A percentile compares a stretch with the other conserved stretches of the same genome.
These are phyloP conservation scores for Hemerocallis citrina DNA, from an alignment of 106 monocot genomes.

Conservation along the genomic window DNA sequence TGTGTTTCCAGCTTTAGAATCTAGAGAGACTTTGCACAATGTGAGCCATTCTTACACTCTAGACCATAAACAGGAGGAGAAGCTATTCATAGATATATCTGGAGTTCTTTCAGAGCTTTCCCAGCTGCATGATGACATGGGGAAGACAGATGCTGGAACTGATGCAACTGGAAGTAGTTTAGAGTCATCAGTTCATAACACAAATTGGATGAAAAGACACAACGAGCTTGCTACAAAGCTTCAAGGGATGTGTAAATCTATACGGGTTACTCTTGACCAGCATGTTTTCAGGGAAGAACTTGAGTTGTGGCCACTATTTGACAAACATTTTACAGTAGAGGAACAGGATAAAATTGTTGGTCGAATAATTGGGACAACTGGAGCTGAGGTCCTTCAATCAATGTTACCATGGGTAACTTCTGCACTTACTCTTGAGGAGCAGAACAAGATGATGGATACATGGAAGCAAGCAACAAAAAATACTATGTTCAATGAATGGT, in stretches of 20 bases:
- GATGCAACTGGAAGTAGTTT: conserved; percentile 9
- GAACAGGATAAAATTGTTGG: conserved; percentile 99
- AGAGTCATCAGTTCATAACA: conserved; percentile 1
- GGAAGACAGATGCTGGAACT: neutral
- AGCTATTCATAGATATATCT: conserved; percentile 89
- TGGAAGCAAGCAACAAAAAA: conserved; percentile 93
- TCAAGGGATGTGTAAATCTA: conserved; percentile 97
- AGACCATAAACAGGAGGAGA: conserved; percentile 97
- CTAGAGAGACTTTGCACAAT: conserved; percentile 94
- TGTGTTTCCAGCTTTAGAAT: conserved; percentile 98
- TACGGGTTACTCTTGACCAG: conserved; percentile 88
- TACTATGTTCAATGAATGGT: conserved; percentile 99
- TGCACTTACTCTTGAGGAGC: conserved; percentile 87
- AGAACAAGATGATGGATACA: conserved; percentile 97
- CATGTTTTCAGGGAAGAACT: conserved; percentile 95
- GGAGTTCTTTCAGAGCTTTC: conserved; percentile 70
- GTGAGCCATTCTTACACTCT: conserved; percentile 97
- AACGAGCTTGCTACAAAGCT: conserved; percentile 93
- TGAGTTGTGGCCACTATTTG: conserved; percentile 98
- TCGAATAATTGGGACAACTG: conserved; percentile 93
- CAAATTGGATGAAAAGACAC: conserved; percentile 40
- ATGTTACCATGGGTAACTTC: conserved; percentile 99
- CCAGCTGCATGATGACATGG: conserved; percentile 40
- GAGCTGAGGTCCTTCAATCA: conserved; percentile 95
- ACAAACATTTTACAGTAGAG: conserved; percentile 88